Base-by-base conservation (phyloP, 2,329 filamentous ascomycete genomes). In the Cercospora janseana region DNA sequence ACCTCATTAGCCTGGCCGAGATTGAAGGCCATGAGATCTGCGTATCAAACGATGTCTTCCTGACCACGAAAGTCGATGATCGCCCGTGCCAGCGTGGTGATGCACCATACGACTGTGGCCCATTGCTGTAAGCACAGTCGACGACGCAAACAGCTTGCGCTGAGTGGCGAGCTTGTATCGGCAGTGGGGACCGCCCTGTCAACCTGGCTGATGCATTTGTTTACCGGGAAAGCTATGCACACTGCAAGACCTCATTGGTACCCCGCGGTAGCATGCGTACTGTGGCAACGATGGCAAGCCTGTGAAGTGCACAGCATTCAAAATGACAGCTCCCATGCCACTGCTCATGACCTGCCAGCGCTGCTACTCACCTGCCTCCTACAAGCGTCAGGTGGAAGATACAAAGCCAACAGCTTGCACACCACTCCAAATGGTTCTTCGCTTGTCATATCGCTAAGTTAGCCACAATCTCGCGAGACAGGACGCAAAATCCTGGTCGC, bases 291-390 rank as follows among this genome's bases (percentile, higher is more conserved):
- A 45, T 51, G 38, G 28, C 23, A 48, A 51, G 44, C 45, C 23
- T 49, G 29, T 50, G 52, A 45, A 51, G 41, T 46, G 51, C 56
- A 58, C 45, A 52, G 49, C 46, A 48, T 51, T 23, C 41, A 49
- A 55, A 43, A n/a, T 52, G 52, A 60, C 51, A 49, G 56, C 50
- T 58, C 56, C 46, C 15, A n/a, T n/a, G n/a, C n/a, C n/a, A n/a
- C 24, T 51, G 43, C 38, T 38, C 6, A 18, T 1, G 31, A 5
- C 31, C 6, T 10, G 31, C 15, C 31, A 16, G 27, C 12, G 41
- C 3, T 42, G 16, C 6, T n/a, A 44, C n/a, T n/a, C 4, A 12
- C 18, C 16, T 35, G 10, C 42, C 20, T 44, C 29, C 16, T 12
- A n/a, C n/a, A 16, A 21, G 18, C 29, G 2, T 23, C 15, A 9